These are phyloP conservation scores for Logfia minima DNA, from an alignment of 129 eudicot genomes.

Conservation along the genomic window DNA sequence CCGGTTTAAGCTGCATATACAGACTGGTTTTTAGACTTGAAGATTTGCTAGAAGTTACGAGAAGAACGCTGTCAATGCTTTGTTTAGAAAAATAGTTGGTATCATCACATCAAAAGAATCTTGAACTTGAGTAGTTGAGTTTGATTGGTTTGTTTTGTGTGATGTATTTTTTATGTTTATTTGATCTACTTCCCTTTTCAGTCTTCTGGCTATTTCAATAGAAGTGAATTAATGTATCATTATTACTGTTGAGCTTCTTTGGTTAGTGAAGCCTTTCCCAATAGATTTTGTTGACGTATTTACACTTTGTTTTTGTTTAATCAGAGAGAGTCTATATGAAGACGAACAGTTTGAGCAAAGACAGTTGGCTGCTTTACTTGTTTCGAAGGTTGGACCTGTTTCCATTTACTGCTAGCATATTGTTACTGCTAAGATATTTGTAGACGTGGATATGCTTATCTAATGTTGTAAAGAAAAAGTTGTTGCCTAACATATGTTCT, in stretches of 20 bases:
- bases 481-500: background rate
- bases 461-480: background rate
- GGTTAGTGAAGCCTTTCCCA: background rate
- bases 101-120: background rate
- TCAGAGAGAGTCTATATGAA: constrained; percentile 93
- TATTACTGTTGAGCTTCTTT: background rate
- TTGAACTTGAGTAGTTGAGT: no score
- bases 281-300: constrained; percentile 11
- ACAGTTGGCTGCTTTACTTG: constrained; percentile 81
- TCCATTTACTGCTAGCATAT: background rate
- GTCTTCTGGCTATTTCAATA: no score
- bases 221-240: background rate
- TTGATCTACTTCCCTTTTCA: background rate
- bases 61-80: no score
- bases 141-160: background rate
- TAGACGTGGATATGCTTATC: background rate
- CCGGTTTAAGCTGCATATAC: background rate
- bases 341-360: constrained; percentile 81
- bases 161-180: background rate
- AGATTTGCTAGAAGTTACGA: background rate
- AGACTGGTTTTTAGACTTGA: background rate
- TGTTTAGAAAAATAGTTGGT: background rate
- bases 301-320: background rate
- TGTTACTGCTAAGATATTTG: background rate
- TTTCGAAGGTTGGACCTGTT: constrained; percentile 63